Evolutionary conservation across 805 yeast species (phyloP).

Genomic region (Ogataea saltuana): DNA sequence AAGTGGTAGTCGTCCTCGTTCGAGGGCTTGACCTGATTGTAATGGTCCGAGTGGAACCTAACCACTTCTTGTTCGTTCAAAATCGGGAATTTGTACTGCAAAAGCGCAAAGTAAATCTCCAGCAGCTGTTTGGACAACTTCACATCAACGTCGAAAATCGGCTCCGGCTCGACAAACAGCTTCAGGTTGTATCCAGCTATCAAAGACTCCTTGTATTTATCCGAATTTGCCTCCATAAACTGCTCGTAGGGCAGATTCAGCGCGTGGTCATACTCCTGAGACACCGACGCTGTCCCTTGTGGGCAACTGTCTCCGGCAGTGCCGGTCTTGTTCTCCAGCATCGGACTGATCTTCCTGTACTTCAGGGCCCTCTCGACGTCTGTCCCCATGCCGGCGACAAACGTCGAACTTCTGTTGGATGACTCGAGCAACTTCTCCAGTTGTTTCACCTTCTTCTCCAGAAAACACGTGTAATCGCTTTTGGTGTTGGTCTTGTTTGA

Average conservation of each 20-base stretch:
- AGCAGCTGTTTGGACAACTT: conserved; percentile 49
- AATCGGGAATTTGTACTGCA: conserved; percentile 59
- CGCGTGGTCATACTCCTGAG: conserved; percentile 21
- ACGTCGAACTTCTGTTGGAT: conserved; percentile 8
- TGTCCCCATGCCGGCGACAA: conserved; percentile 1
- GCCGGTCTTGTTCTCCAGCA: conserved; percentile 10
- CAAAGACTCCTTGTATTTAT: conserved; percentile 22
- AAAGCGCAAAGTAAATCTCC: conserved; percentile 54
- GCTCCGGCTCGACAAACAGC: conserved; percentile 48
- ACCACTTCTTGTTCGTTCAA: conserved; percentile 53
- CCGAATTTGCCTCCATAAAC: conserved; percentile 21
- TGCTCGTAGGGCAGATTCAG: conserved; percentile 24
- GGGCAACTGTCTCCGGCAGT: conserved; percentile 10
- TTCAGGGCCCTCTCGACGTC: conserved; percentile 24
- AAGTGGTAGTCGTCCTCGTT: conserved; percentile 48
- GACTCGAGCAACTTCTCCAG: conserved; percentile 49
- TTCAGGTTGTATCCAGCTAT: conserved; percentile 48
- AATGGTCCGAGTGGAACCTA: conserved; percentile 51
- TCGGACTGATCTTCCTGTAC: conserved; percentile 32
- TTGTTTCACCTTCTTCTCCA: conserved; percentile 55
- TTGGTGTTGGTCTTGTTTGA: conserved; percentile 41
- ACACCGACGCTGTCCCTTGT: not conserved
- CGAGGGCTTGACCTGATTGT: conserved; percentile 26
- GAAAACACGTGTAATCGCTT: conserved; percentile 56
- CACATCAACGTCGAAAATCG: conserved; percentile 53